A percentile compares a stretch with the other conserved stretches of the same genome.
Evolutionary conservation across 129 eudicot species (phyloP).

Genomic region (Arctium lappa): DNA sequence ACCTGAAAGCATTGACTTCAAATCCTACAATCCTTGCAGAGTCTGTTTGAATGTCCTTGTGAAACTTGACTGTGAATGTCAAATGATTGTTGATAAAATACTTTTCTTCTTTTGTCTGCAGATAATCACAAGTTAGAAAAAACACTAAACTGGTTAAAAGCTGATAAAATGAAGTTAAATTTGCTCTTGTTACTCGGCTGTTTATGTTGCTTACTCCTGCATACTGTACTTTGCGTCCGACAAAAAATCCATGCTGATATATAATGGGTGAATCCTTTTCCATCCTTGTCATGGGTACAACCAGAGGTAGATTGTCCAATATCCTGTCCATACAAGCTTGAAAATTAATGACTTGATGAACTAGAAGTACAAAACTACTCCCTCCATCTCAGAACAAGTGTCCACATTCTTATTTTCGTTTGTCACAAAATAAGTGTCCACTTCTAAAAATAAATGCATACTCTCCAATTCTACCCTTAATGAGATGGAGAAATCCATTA

Average conservation of each 20-base stretch:
- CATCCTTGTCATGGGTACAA: conserved; percentile 50
- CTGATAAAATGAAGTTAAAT: background rate
- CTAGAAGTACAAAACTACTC: background rate
- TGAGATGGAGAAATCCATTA: background rate
- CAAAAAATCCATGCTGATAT: conserved; percentile 58
- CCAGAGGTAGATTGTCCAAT: conserved; percentile 74
- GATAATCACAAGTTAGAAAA: conserved; percentile 4
- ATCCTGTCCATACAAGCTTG: conserved; percentile 47
- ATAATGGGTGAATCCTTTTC: conserved; percentile 39
- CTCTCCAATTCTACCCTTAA: background rate
- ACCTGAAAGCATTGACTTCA: conserved; percentile 77
- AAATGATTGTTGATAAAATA: conserved; percentile 75
- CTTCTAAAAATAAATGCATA: background rate
- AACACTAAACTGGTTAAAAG: background rate
- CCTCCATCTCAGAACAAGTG: background rate
- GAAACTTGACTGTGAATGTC: conserved; percentile 59
- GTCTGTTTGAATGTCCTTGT: conserved; percentile 57
- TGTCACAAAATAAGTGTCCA: background rate
- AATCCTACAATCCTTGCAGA: conserved; percentile 71
- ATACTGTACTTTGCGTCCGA: conserved; percentile 62
- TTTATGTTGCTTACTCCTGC: conserved; percentile 57
- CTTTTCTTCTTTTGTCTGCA: conserved; percentile 66
- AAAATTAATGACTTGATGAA: background rate
- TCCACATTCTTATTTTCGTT: no score
- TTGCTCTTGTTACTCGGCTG: background rate